Conservation (phyloP, 257 asterid genomes). For the Leptodermis oblonga region DNA sequence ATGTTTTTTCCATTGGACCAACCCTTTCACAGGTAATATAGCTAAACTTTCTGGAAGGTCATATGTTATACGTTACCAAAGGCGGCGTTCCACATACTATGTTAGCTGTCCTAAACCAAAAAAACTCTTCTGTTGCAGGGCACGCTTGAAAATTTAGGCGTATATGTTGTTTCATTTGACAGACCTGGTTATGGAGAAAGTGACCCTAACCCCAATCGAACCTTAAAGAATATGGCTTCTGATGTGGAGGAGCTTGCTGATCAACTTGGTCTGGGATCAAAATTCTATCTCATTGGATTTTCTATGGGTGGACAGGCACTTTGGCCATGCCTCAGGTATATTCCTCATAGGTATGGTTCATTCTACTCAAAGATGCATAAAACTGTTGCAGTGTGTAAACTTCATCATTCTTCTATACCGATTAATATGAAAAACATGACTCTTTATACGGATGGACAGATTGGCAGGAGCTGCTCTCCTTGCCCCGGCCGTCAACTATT, state of each 20-base stretch:
- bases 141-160: constrained; percentile 49
- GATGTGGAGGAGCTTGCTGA: constrained; percentile 89
- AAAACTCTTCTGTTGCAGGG: constrained; percentile 36
- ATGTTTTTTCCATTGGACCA: constrained; percentile 31
- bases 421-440: constrained; percentile 17
- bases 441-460: no score
- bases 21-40: constrained; percentile 49
- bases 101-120: not conserved
- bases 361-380: not conserved
- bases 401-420: not conserved
- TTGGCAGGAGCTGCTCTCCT: constrained; percentile 81
- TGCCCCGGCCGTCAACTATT: constrained; percentile 70
- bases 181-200: constrained; percentile 98
- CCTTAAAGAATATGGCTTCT: constrained; percentile 53
- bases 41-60: not conserved
- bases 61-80: not conserved
- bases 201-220: constrained; percentile 66
- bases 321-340: constrained; percentile 84
- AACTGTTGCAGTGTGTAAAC: not conserved
- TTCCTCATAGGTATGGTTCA: constrained; percentile 72
- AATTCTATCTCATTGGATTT: constrained; percentile 64
- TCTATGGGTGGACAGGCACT: constrained; percentile 86
- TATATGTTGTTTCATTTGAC: constrained; percentile 71
- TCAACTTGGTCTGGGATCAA: constrained; percentile 68
- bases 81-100: not conserved